A percentile compares a stretch with the other conserved stretches of the same genome.
These are phyloP conservation scores for Dactylonectria macrodidyma DNA, from an alignment of 2,329 filamentous ascomycete species.

Conservation along the genomic window DNA sequence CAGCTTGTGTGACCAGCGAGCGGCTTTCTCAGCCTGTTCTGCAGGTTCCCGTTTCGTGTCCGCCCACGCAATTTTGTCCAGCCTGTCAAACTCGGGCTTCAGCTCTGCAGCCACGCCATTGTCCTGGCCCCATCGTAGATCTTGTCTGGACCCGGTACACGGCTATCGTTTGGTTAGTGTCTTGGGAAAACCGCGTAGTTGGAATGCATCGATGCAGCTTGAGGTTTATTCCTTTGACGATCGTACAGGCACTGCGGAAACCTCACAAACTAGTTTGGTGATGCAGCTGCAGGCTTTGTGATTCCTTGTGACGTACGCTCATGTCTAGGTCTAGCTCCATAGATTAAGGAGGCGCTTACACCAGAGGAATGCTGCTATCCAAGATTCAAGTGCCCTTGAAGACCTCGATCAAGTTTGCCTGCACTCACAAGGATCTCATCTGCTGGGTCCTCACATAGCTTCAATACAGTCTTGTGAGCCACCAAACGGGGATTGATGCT, in stretches of 20 bases:
- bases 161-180: constrained; percentile 7
- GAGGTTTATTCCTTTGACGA: background rate
- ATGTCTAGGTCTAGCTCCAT: background rate
- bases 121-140: background rate
- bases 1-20: constrained; percentile 3
- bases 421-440: background rate
- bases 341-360: background rate
- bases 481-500: background rate
- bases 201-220: constrained; percentile 1
- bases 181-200: constrained; percentile 15
- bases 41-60: constrained; percentile 12
- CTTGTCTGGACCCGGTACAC: constrained; percentile 1
- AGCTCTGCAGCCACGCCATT: background rate
- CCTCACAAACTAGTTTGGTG: background rate
- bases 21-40: constrained; percentile 7
- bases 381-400: background rate
- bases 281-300: background rate
- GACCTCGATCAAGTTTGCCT: background rate
- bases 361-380: background rate
- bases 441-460: background rate
- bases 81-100: background rate
- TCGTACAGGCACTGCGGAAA: background rate
- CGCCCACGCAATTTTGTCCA: constrained; percentile 8
- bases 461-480: background rate
- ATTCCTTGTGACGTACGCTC: background rate